Base-by-base conservation (phyloP, 176 grass and related monocot genomes). In the Aechmea fasciata region DNA sequence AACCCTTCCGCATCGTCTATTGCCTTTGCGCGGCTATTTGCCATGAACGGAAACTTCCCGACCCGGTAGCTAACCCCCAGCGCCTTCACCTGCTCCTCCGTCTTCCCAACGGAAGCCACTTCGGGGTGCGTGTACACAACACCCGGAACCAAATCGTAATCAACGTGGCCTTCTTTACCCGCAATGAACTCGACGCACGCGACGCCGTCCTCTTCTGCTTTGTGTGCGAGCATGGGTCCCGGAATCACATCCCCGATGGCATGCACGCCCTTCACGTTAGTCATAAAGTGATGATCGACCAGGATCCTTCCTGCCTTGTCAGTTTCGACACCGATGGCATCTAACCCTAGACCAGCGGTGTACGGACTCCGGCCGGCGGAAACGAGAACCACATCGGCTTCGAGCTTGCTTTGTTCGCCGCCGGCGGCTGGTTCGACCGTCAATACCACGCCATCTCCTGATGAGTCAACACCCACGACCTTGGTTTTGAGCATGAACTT, bases 401-500 rank as follows among this genome's bases (percentile, higher is more conserved):
- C 94, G 71, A 99, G 81, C 23, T 55, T 82, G 64, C 70, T 86
- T 73, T 99, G 89, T 48, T 93, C 94, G 71, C 94, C 94, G 24
- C 94, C 94, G 79, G 84, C 77, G 74, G 94, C 73, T 62, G 94
- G 94, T 65, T 99, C 94, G 18, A 99, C 33, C 64, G 76, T 90
- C 53, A 99, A 64, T 68, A 87, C 93, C 13, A 99, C 89, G 12
- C 86, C 94, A 62, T 90, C 86, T 70, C 94, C 94, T 24, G 86
- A 85, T 15, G 82, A 77, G 77, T 97, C 93, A 69, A 89, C 84
- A 2, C 89, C 83, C 0, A 92, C 82, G 12, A 99, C 94, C 76
- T 99, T 99, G 57, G 89, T 99, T 65, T 99, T 93, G 68, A 99
- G 89, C 86, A 99, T 90, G 78, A 99, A 99, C 78, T 93, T 99